Base-by-base conservation (phyloP, 805 yeast genomes). In the Saccharomycopsis sp. region DNA sequence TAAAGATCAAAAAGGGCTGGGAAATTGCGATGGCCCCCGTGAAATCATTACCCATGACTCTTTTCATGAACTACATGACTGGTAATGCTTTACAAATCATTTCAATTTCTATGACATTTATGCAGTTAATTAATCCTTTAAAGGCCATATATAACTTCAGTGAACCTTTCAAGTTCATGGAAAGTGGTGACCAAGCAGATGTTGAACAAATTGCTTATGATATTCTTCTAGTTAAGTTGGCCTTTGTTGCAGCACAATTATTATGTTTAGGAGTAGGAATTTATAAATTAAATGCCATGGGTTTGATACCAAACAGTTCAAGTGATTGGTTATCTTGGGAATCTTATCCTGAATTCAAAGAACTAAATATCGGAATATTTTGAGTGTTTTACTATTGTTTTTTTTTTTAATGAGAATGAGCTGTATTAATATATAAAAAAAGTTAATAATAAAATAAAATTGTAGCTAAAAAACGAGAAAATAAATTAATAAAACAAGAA, bases 271-370 rank as follows among this genome's bases (percentile, higher is more conserved):
- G 66, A 3, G 74, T 86, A 28, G 97, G 96, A 2, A 53, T 87
- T 14, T 87, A 85, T 76, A 92, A 92, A 58, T 62, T 92, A 44
- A 76, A 82, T 51, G 64, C 69, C 18, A 84, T 89, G 96, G 97
- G 96, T 0, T 64, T 89, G 49, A 76, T 89, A 44, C 98, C 98
- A 18, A 84, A 81, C 51, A 79, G 76, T 28, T 70, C 70, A 34
- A 79, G 94, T 49, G 98, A 89, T 56, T 92, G 97, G 97, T 62
- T 89, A 14, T 76, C 86, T 5, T 88, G 94, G 88, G 94, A 87
- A 54, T 51, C 28, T 8, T 36, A 39, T 17, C 49, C 49, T 12
- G 25, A 15, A 13, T 39, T 45, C 15, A 21, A 33, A 9, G 46
- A 45, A 31, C 6, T 35, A 4, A 35, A 27, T 17, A 12, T 38